phyloP scores from a whole-genome alignment of 2,329 filamentous ascomycete genomes.

The Albifimbria verrucaria region DNA sequence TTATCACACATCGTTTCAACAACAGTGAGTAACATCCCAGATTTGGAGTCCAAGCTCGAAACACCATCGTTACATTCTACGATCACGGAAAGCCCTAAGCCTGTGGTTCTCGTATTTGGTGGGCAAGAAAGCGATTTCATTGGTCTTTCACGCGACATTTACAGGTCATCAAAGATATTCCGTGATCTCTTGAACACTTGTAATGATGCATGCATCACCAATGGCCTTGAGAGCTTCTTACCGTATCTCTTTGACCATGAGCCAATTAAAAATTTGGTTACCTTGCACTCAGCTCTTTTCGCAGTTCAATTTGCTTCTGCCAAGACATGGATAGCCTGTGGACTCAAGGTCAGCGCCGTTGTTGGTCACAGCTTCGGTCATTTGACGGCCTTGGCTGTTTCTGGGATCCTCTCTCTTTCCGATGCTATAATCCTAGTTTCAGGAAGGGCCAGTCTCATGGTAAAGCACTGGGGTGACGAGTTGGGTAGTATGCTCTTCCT shows the following conservation, averaged over 20 bases:
- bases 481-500: constrained; percentile 36
- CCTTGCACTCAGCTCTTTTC: constrained; percentile 37
- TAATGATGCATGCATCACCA: neutral
- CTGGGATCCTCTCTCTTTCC: constrained; percentile 23
- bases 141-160: constrained; percentile 26
- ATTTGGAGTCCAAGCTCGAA: neutral
- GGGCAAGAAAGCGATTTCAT: constrained; percentile 26
- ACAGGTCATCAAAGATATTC: constrained; percentile 18
- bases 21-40: neutral
- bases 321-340: constrained; percentile 32
- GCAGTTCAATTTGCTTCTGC: constrained; percentile 35
- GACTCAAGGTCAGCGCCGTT: constrained; percentile 12
- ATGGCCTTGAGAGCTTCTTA: constrained; percentile 22
- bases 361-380: constrained; percentile 42
- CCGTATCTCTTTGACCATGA: constrained; percentile 26
- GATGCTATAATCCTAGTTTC: constrained; percentile 27
- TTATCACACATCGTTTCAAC: neutral
- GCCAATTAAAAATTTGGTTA: constrained; percentile 18
- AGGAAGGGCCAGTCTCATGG: constrained; percentile 25
- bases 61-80: neutral
- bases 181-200: constrained; percentile 12
- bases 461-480: constrained; percentile 30
- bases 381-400: constrained; percentile 34
- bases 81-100: neutral
- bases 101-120: constrained; percentile 4